Percentiles rank a stretch among this genome's conserved stretches.
Conservation (phyloP, 2,329 filamentous ascomycete genomes). For the Aureobasidium sp. region DNA sequence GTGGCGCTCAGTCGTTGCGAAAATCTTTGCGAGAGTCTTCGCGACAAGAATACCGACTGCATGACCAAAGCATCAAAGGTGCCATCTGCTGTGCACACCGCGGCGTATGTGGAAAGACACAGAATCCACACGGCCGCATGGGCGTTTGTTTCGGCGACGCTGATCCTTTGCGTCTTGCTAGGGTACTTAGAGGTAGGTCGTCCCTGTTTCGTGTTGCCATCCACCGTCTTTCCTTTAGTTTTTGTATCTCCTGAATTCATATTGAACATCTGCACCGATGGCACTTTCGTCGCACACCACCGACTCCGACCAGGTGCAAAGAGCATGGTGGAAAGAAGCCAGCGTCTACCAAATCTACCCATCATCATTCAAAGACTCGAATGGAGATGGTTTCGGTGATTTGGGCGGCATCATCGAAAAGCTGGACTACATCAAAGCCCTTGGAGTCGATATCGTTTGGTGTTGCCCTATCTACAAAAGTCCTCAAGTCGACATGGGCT, state of each 20-base stretch:
- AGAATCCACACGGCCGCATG: neutral
- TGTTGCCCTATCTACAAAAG: slow-evolving; percentile 55
- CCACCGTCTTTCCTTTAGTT: neutral
- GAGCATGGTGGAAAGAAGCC: slow-evolving; percentile 33
- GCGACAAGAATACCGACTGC: neutral
- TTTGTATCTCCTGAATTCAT: neutral
- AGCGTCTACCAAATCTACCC: slow-evolving; percentile 35
- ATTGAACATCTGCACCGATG: neutral
- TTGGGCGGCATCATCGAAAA: slow-evolving; percentile 55
- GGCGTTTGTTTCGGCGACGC: neutral
- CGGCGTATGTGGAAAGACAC: neutral
- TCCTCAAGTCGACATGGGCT: slow-evolving; percentile 59
- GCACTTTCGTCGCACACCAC: neutral
- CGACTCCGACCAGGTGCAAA: neutral
- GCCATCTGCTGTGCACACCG: no score
- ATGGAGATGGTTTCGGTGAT: slow-evolving; percentile 51
- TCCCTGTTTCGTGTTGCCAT: neutral
- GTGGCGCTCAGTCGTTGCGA: neutral
- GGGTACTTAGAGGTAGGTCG: neutral
- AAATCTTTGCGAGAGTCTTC: neutral
- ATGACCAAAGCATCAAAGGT: neutral
- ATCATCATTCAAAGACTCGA: slow-evolving; percentile 38
- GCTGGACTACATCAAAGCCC: slow-evolving; percentile 49
- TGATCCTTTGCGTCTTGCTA: neutral
- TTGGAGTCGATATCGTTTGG: slow-evolving; percentile 60